Evolutionary conservation across 208 protist species (phyloP).

Genomic region (Lotmaria passim): DNA sequence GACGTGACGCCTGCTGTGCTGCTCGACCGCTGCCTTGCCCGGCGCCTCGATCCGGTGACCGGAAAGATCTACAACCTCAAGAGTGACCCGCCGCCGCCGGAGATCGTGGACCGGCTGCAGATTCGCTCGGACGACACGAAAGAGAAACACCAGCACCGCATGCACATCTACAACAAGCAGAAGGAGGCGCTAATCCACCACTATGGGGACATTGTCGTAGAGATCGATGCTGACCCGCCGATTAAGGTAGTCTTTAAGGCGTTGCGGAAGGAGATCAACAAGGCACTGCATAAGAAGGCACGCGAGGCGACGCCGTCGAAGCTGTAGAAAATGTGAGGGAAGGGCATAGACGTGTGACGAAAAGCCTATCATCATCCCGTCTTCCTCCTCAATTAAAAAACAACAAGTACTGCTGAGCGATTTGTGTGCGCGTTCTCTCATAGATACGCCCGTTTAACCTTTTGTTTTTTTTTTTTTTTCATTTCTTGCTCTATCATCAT

Average conservation of each 20-base stretch:
- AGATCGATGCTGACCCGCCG: conserved; percentile 56
- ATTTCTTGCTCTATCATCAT: no score
- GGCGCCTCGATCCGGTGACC: conserved; percentile 77
- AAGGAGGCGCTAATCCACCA: conserved; percentile 59
- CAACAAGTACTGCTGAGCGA: no score
- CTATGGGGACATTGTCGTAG: conserved; percentile 60
- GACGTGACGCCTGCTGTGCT: conserved; percentile 55
- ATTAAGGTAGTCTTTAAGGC: conserved; percentile 55
- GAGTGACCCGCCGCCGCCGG: conserved; percentile 69
- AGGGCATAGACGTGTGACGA: background rate
- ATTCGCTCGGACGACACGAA: conserved; percentile 85
- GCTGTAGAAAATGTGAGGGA: conserved; percentile 22
- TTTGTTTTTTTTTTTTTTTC: background rate
- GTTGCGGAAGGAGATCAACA: conserved; percentile 39
- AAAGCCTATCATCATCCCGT: no score
- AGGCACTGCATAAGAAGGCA: conserved; percentile 23
- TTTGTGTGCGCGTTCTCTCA: no score
- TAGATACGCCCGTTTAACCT: background rate
- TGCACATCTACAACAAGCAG: conserved; percentile 74
- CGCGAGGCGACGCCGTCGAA: conserved; percentile 4
- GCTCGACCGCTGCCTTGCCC: conserved; percentile 61
- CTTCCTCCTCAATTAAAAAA: no score
- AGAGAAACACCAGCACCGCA: conserved; percentile 75
- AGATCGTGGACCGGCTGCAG: conserved; percentile 69
- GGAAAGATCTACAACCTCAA: conserved; percentile 80